These are phyloP conservation scores for Fusarium humuli DNA, from an alignment of 2,329 filamentous ascomycete species.

Conservation along the genomic window DNA sequence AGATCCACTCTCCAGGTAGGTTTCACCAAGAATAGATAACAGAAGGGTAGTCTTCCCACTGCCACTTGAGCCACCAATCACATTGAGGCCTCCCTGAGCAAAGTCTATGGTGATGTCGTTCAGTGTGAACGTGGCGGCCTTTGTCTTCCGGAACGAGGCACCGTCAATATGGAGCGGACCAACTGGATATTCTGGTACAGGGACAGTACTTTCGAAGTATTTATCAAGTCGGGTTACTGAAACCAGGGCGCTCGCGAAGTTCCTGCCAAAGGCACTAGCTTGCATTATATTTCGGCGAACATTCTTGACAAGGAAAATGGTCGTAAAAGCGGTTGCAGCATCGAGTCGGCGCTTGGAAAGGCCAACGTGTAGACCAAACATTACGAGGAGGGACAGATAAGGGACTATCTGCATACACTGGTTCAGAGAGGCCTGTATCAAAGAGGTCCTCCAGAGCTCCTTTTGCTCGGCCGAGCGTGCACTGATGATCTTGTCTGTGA, in stretches of 20 bases:
- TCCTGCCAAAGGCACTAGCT: constrained; percentile 57
- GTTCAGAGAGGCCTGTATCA: constrained; percentile 60
- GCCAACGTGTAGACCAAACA: constrained; percentile 65
- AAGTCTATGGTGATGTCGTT: constrained; percentile 63
- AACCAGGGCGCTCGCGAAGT: constrained; percentile 52
- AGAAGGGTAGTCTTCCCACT: constrained; percentile 69
- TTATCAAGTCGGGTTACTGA: constrained; percentile 65
- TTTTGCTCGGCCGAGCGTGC: constrained; percentile 64
- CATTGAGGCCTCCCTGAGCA: constrained; percentile 65
- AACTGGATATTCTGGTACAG: constrained; percentile 60
- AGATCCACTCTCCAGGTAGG: constrained; percentile 60
- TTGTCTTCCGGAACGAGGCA: constrained; percentile 63
- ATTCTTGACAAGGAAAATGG: constrained; percentile 64
- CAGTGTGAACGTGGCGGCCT: constrained; percentile 62
- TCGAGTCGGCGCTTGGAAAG: constrained; percentile 61
- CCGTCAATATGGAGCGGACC: constrained; percentile 61
- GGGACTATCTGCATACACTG: constrained; percentile 65
- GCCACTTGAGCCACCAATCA: constrained; percentile 65
- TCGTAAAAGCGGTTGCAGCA: constrained; percentile 69
- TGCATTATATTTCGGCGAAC: constrained; percentile 65
- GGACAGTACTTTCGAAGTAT: constrained; percentile 64
- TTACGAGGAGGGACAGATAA: constrained; percentile 63
- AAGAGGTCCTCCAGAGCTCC: constrained; percentile 64
- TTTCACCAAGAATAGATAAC: constrained; percentile 66
- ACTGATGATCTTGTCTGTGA: constrained; percentile 62